Conservation (phyloP, 176 grass and related monocot genomes). For the Areca catechu region DNA sequence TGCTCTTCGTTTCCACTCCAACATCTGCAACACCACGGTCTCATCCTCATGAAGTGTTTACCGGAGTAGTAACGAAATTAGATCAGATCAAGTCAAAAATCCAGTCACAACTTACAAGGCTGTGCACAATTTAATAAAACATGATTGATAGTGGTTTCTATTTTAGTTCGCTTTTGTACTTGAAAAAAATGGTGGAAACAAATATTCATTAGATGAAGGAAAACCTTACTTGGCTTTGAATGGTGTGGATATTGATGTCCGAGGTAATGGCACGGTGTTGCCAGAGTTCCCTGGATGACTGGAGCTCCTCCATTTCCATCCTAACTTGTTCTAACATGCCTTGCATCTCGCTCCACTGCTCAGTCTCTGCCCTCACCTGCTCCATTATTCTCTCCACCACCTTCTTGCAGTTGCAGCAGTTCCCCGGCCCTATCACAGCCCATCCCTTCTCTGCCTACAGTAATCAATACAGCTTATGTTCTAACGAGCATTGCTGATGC, state of each 20-base stretch:
- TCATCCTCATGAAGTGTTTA: too few species aligned
- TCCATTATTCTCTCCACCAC: conserved; percentile 71
- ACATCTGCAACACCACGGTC: conserved; percentile 28
- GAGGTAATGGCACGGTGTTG: conserved; percentile 58
- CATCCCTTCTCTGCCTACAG: conserved; percentile 25
- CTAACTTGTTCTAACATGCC: conserved; percentile 89
- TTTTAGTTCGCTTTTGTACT: too few species aligned
- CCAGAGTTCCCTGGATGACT: conserved; percentile 64
- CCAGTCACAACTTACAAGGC: too few species aligned
- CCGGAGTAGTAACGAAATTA: too few species aligned
- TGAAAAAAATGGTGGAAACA: too few species aligned
- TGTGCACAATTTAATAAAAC: too few species aligned
- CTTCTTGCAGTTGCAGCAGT: conserved; percentile 71
- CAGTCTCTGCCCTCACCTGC: conserved; percentile 77
- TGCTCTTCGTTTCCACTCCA: conserved; percentile 66
- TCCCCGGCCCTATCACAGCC: conserved; percentile 9
- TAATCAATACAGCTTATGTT: too few species aligned
- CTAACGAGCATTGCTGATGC: too few species aligned
- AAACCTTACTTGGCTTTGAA: conserved; percentile 62
- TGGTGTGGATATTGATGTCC: conserved; percentile 53
- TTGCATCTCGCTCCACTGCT: conserved; percentile 95
- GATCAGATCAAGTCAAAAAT: too few species aligned
- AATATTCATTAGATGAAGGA: too few species aligned
- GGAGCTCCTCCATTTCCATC: conserved; percentile 77
- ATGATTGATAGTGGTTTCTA: too few species aligned